Base-by-base conservation (phyloP, 257 asterid genomes). In the Henckelia pumila region DNA sequence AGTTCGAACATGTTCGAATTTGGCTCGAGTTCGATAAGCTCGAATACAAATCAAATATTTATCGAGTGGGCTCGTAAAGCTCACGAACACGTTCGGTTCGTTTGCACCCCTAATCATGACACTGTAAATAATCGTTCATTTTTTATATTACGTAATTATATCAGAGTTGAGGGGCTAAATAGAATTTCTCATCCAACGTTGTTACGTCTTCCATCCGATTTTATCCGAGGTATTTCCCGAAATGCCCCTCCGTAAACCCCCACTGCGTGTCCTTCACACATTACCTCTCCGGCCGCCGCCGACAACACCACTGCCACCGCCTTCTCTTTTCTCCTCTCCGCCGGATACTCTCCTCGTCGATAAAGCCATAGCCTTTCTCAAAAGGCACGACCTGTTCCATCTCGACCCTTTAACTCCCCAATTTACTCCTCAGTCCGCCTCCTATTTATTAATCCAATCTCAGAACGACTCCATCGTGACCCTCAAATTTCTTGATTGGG, bases 401-500 rank as follows among this genome's bases (percentile, higher is more conserved):
- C 92, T 89, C 47, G 76, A 78, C 74, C 81, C 86, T 30, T 53
- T 91, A 21, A 58, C 78, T 23, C 56, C 92, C 72, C 79, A 78
- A 19, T 87, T 91, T 33, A 85, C 95, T 59, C 92, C 96, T 70
- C 81, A 77, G 61, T 67, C 87, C 60, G 83, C 96, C 73, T 63
- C 98, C 47, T 67, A 58, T 72, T 28, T 91, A 52, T 96, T 91
- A 73, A 85, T 85, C 57, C 94, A 75, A 40, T 77, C 86, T 58
- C 96, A 81, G 56, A 64, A 72, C 66, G 69, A 87, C 75, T 81
- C 70, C 59, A 55, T 72, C 64, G 71, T 83, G 40, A 66, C 76
- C 71, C 67, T 85, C 2, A 87, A 79, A 66, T 92, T 92, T 83
- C 66, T 89, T 74, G 50, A 66, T 33, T 91, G 92, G 92, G 96